phyloP scores from a whole-genome alignment of 139 green algal species.

The Chlorella sp. region DNA sequence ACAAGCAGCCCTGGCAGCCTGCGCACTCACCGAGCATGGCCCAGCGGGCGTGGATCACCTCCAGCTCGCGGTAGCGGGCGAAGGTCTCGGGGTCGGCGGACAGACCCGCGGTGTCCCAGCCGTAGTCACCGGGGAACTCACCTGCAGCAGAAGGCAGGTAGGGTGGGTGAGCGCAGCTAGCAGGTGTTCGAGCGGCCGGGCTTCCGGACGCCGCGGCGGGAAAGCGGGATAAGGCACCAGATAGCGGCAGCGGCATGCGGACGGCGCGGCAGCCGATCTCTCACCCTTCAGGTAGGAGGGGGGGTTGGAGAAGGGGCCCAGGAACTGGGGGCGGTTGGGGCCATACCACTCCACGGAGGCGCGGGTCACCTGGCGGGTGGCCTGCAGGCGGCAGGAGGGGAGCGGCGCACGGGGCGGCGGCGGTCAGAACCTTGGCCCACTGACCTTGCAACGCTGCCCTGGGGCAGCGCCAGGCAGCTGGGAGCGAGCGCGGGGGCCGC shows the following conservation, averaged over 20 bases:
- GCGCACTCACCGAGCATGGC: conserved; percentile 93
- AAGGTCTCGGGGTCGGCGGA: conserved; percentile 97
- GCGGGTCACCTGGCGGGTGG: conserved; percentile 63
- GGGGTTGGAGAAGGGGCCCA: conserved; percentile 85
- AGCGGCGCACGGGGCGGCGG: background rate
- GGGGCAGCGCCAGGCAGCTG: background rate
- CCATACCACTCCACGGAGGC: conserved; percentile 69
- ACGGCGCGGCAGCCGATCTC: background rate
- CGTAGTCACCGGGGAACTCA: conserved; percentile 97
- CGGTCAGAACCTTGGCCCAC: background rate
- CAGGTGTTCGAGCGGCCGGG: background rate
- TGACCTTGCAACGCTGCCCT: background rate
- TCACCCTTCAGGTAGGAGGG: conserved; percentile 59
- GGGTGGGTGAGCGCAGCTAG: background rate
- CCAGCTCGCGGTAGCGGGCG: conserved; percentile 64
- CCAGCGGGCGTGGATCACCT: conserved; percentile 75
- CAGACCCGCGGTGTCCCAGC: conserved; percentile 97
- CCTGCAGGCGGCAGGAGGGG: conserved; percentile 31
- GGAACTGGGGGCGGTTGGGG: conserved; percentile 87
- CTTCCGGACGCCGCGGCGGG: background rate
- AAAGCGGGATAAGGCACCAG: conserved; percentile 15
- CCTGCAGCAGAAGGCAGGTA: conserved; percentile 20
- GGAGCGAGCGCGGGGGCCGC: background rate
- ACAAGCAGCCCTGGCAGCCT: conserved; percentile 70
- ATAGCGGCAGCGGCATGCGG: background rate